Conservation (phyloP, 805 yeast genomes). For the Ascoidea rubescens region DNA sequence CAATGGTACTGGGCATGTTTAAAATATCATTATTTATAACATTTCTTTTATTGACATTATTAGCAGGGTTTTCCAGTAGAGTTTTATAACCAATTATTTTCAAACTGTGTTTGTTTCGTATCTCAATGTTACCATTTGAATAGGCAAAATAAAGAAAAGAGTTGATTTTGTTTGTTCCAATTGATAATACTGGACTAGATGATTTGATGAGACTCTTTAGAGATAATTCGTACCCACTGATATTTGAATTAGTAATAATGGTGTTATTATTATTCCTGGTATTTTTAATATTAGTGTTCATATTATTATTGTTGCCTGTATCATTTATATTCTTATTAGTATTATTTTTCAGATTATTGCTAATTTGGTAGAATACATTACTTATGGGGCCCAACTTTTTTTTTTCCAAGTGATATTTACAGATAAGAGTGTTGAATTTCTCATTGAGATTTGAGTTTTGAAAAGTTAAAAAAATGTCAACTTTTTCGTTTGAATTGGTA, state of each 20-base stretch:
- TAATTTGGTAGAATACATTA: no score
- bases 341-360: no score
- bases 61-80: neutral
- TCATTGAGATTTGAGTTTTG: no score
- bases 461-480: neutral
- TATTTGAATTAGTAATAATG: neutral
- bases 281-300: neutral
- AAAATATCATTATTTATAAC: conserved; percentile 4
- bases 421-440: no score
- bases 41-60: neutral
- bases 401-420: no score
- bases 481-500: no score
- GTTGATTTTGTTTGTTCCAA: conserved; percentile 25
- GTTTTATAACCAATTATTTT: conserved; percentile 5
- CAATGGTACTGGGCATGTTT: conserved; percentile 20
- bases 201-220: conserved; percentile 9
- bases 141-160: conserved; percentile 24
- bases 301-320: neutral
- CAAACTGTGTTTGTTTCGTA: conserved; percentile 26
- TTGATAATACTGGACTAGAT: conserved; percentile 17
- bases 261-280: neutral
- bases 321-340: no score
- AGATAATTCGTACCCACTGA: neutral
- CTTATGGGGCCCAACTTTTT: no score
- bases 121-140: conserved; percentile 30